phyloP scores from a whole-genome alignment of 2,329 filamentous ascomycete genomes.

The Diaporthe longicolla region DNA sequence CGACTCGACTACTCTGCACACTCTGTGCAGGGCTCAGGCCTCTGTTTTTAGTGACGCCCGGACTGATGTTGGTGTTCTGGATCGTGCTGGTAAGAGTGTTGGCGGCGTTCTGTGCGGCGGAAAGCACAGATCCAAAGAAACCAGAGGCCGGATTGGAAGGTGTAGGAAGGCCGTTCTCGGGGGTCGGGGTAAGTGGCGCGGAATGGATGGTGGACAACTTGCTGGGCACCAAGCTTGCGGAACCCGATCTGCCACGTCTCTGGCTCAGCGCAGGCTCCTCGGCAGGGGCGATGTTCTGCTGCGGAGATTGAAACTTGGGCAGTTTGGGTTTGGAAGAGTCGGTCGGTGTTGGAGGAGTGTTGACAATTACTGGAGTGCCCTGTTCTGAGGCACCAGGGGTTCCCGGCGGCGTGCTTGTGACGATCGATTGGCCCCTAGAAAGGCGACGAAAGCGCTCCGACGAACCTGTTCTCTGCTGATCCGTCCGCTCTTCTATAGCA shows the following conservation, averaged over 20 bases:
- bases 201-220: constrained; percentile 85
- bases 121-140: constrained; percentile 95
- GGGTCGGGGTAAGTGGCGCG: constrained; percentile 81
- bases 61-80: constrained; percentile 72
- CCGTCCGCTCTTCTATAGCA: constrained; percentile 41
- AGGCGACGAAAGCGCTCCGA: constrained; percentile 48
- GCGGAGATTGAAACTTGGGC: constrained; percentile 46
- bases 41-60: constrained; percentile 56
- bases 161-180: constrained; percentile 71
- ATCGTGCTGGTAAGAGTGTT: constrained; percentile 82
- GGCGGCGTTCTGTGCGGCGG: constrained; percentile 92
- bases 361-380: constrained; percentile 70
- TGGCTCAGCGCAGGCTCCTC: constrained; percentile 78
- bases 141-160: constrained; percentile 71
- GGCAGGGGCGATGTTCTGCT: constrained; percentile 45
- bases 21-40: constrained; percentile 18
- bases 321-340: constrained; percentile 53
- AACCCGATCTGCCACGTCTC: constrained; percentile 67
- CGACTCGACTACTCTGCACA: constrained; percentile 46
- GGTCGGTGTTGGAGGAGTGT: constrained; percentile 76
- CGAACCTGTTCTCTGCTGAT: constrained; percentile 42
- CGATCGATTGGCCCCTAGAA: constrained; percentile 50
- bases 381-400: constrained; percentile 64
- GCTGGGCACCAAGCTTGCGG: constrained; percentile 76
- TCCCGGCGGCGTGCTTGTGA: constrained; percentile 55